phyloP scores from a whole-genome alignment of 2,329 filamentous ascomycete species.

The Graphilbum ipis-grandicollis region DNA sequence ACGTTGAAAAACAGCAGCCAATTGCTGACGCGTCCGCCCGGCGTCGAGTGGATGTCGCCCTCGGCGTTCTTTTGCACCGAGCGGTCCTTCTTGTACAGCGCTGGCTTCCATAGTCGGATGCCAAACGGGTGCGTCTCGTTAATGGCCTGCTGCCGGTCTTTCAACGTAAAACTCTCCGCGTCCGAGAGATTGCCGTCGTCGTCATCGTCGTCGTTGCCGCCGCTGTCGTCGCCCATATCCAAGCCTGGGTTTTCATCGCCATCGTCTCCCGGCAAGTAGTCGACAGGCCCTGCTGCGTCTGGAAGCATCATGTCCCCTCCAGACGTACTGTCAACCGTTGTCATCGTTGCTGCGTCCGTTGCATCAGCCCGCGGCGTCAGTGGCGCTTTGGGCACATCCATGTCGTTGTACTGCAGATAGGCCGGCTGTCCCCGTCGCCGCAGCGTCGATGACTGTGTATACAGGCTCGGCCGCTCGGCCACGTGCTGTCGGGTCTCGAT shows the following conservation, averaged over 20 bases:
- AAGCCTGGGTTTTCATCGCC: slow-evolving; percentile 13
- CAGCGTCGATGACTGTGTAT: background rate
- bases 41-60: slow-evolving; percentile 89
- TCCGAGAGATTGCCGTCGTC: slow-evolving; percentile 60
- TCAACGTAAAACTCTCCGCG: slow-evolving; percentile 92
- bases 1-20: slow-evolving; percentile 82
- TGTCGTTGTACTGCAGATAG: too few species aligned
- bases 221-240: slow-evolving; percentile 20
- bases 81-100: slow-evolving; percentile 90
- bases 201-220: slow-evolving; percentile 19
- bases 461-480: slow-evolving; percentile 25
- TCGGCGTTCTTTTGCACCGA: slow-evolving; percentile 94
- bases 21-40: slow-evolving; percentile 67
- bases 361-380: background rate
- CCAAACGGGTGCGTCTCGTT: slow-evolving; percentile 98
- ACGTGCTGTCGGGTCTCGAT: slow-evolving; percentile 56
- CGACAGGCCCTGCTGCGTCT: too few species aligned
- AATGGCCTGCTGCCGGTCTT: slow-evolving; percentile 92
- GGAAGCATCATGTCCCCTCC: too few species aligned
- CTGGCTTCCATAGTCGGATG: slow-evolving; percentile 97
- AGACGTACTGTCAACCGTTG: too few species aligned
- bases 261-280: too few species aligned
- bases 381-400: background rate
- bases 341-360: slow-evolving; percentile 1
- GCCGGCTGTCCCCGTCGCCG: background rate